A percentile compares a stretch with the other conserved stretches of the same genome.
phyloP scores from a whole-genome alignment of 2,329 filamentous ascomycete genomes.

The Cladophialophora chaetospira region DNA sequence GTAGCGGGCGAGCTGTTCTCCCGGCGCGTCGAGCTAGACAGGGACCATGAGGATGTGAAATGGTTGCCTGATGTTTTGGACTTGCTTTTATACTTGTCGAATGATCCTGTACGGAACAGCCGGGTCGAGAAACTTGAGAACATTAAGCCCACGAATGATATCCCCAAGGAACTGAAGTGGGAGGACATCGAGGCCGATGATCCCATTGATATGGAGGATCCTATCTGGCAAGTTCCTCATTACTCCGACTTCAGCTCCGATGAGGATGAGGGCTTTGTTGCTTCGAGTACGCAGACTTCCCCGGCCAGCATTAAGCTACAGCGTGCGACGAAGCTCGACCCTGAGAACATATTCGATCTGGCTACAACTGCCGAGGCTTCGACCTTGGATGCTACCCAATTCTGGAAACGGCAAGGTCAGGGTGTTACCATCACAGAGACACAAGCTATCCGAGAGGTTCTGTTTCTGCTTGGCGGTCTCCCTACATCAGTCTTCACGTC shows the following conservation, averaged over 20 bases:
- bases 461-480: slow-evolving; percentile 84
- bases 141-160: slow-evolving; percentile 51
- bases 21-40: slow-evolving; percentile 63
- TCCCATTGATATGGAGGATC: slow-evolving; percentile 66
- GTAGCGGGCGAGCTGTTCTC: slow-evolving; percentile 69
- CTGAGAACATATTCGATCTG: slow-evolving; percentile 22
- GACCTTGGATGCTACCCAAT: slow-evolving; percentile 48
- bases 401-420: slow-evolving; percentile 44
- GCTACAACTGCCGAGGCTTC: slow-evolving; percentile 18
- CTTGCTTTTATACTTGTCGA: slow-evolving; percentile 77
- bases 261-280: slow-evolving; percentile 31
- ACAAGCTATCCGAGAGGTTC: slow-evolving; percentile 71
- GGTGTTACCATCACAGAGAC: slow-evolving; percentile 62
- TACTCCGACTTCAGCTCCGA: slow-evolving; percentile 63
- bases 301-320: slow-evolving; percentile 15
- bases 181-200: slow-evolving; percentile 76
- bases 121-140: slow-evolving; percentile 64
- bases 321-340: slow-evolving; percentile 1
- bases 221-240: slow-evolving; percentile 71
- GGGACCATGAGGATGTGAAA: slow-evolving; percentile 46
- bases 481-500: slow-evolving; percentile 69
- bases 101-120: slow-evolving; percentile 73
- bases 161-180: slow-evolving; percentile 66
- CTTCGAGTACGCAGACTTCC: slow-evolving; percentile 20
- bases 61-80: slow-evolving; percentile 80